These are phyloP conservation scores for Opeltia flavorubescens DNA, from an alignment of 495 filamentous ascomycete genomes.

Conservation along the genomic window DNA sequence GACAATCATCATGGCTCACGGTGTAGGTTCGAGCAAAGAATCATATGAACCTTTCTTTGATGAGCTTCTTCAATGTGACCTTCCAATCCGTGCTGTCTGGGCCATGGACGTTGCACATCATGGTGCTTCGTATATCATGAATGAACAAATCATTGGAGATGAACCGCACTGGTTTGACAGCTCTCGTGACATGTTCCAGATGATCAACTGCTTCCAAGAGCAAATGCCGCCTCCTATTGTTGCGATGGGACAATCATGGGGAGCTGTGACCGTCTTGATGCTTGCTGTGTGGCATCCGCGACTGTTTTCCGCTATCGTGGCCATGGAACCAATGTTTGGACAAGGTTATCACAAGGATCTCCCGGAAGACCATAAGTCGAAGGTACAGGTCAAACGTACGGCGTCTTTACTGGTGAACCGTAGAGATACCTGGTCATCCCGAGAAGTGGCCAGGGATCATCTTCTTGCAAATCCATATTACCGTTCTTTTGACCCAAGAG, in stretches of 20 bases:
- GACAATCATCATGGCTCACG: conserved; percentile 33
- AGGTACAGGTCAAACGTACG: background rate
- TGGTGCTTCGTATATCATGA: conserved; percentile 16
- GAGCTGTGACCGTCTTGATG: conserved; percentile 24
- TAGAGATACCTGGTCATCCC: conserved; percentile 14
- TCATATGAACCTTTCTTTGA: conserved; percentile 34
- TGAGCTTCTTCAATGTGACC: conserved; percentile 20
- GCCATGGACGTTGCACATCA: conserved; percentile 32
- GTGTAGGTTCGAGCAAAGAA: conserved; percentile 33
- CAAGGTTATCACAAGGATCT: background rate
- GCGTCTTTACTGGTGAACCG: background rate
- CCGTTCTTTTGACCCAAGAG: conserved; percentile 12
- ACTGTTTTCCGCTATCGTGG: conserved; percentile 27
- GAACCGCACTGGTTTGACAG: conserved; percentile 31
- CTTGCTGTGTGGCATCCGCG: conserved; percentile 27
- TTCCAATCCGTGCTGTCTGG: conserved; percentile 29
- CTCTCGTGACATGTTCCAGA: conserved; percentile 29
- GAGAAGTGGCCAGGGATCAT: conserved; percentile 6
- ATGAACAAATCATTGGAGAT: conserved; percentile 13
- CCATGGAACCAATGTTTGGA: conserved; percentile 31
- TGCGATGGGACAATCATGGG: conserved; percentile 34
- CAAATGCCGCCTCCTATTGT: conserved; percentile 33
- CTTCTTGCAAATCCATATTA: conserved; percentile 13
- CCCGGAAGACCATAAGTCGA: background rate
- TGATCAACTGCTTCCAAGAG: conserved; percentile 31